These are phyloP conservation scores for Takashimella tepidaria DNA, from an alignment of 1,284 basidiomycete genomes.

Conservation along the genomic window DNA sequence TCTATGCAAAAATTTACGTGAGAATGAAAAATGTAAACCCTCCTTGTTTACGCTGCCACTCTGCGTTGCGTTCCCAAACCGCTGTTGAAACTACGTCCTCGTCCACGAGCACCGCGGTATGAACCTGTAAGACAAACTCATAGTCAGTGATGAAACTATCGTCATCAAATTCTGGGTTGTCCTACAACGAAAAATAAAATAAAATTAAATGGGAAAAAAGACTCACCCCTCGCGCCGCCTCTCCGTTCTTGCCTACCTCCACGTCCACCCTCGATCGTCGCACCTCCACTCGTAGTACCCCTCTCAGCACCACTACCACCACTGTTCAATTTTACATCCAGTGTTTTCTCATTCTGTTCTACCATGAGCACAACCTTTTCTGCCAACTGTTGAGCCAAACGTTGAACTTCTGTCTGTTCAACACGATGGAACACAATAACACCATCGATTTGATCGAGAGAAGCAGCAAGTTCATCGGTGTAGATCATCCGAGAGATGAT, in stretches of 20 bases:
- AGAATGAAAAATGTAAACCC: too few relatives aligned
- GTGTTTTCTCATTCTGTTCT: conserved; percentile 93
- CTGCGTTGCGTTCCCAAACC: not conserved
- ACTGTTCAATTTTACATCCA: conserved; percentile 80
- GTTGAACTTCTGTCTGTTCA: conserved; percentile 83
- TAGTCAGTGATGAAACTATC: too few relatives aligned
- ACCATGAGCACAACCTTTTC: conserved; percentile 82
- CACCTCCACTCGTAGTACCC: conserved; percentile 52
- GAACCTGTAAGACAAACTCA: too few relatives aligned
- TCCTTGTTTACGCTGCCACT: not conserved
- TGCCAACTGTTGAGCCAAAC: conserved; percentile 77
- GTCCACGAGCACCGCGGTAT: not conserved
- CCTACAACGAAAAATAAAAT: too few relatives aligned
- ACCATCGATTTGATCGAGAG: conserved; percentile 79
- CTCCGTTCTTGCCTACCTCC: conserved; percentile 38
- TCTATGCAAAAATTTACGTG: too few relatives aligned
- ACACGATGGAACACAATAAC: conserved; percentile 87
- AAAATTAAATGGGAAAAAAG: too few relatives aligned
- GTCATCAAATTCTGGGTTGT: too few relatives aligned
- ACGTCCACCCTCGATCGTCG: conserved; percentile 32
- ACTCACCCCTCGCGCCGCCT: conserved; percentile 35
- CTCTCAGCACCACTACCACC: conserved; percentile 54
- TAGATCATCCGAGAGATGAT: conserved; percentile 99
- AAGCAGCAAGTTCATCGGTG: conserved; percentile 91
- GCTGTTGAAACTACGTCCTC: not conserved